Evolutionary conservation across 108 stramenopile species (phyloP).

Genomic region (Nitzschia sp.): DNA sequence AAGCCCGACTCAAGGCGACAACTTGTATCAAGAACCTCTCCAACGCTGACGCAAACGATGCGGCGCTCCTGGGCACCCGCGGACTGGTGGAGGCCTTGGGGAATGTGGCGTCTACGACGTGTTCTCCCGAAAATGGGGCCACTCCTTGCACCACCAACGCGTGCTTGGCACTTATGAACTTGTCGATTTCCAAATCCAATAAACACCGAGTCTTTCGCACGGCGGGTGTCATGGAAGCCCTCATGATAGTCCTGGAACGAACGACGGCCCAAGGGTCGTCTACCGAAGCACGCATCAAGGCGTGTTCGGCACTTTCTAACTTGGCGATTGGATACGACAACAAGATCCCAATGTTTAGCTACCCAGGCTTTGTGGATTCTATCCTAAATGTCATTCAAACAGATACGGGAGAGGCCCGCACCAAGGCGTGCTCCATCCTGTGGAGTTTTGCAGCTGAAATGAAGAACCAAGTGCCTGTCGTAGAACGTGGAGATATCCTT

Average conservation of each 20-base stretch:
- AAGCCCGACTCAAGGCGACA: slow-evolving; percentile 88
- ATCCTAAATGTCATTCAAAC: slow-evolving; percentile 86
- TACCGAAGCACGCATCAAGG: slow-evolving; percentile 87
- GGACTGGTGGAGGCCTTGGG: slow-evolving; percentile 84
- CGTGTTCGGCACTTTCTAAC: slow-evolving; percentile 87
- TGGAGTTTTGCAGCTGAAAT: slow-evolving; percentile 94
- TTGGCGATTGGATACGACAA: slow-evolving; percentile 92
- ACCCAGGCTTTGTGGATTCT: slow-evolving; percentile 86
- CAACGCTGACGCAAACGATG: slow-evolving; percentile 90
- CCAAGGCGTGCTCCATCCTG: slow-evolving; percentile 89
- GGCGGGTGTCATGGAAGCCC: slow-evolving; percentile 87
- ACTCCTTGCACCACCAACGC: slow-evolving; percentile 88
- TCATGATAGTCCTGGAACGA: slow-evolving; percentile 83
- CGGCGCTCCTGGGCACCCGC: slow-evolving; percentile 74
- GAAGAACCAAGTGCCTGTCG: slow-evolving; percentile 92
- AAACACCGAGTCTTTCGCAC: slow-evolving; percentile 88
- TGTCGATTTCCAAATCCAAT: slow-evolving; percentile 86
- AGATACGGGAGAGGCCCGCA: slow-evolving; percentile 82
- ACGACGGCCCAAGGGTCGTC: slow-evolving; percentile 61
- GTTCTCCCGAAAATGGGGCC: slow-evolving; percentile 65
- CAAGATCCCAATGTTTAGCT: slow-evolving; percentile 92
- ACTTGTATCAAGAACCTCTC: slow-evolving; percentile 90
- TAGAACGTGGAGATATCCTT: slow-evolving; percentile 84
- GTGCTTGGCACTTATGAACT: slow-evolving; percentile 87
- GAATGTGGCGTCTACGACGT: slow-evolving; percentile 73